phyloP scores from a whole-genome alignment of 371 early-diverging fungal species.

The Mucor velutinosus region DNA sequence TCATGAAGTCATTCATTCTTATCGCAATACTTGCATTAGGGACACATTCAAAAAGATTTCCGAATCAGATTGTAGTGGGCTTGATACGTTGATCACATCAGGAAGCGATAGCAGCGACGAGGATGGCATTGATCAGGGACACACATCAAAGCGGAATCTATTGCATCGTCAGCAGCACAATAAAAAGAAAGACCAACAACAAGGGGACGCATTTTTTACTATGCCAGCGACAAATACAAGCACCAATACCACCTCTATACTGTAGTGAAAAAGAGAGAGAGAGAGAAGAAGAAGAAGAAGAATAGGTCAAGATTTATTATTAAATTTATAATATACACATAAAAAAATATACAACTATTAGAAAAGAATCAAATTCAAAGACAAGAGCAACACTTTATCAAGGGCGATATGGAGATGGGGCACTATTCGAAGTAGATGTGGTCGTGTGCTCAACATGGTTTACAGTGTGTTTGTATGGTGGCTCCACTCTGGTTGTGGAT shows the following conservation, averaged over 20 bases:
- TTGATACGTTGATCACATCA: conserved; percentile 1
- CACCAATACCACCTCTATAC: background rate
- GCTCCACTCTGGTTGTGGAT: background rate
- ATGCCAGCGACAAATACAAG: background rate
- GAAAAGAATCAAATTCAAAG: background rate
- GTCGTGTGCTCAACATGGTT: conserved; percentile 3
- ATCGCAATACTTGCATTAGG: background rate
- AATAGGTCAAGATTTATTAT: background rate
- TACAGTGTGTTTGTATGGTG: background rate
- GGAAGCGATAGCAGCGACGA: background rate
- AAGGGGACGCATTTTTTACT: background rate
- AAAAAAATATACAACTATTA: background rate
- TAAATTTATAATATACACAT: background rate
- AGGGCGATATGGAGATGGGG: background rate
- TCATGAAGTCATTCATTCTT: background rate
- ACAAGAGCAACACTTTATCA: background rate
- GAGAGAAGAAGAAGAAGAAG: background rate
- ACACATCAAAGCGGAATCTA: background rate
- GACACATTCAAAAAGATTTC: conserved; percentile 16
- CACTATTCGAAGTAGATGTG: background rate
- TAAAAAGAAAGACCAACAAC: background rate
- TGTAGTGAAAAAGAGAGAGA: background rate
- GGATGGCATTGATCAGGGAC: background rate
- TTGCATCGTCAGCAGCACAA: background rate
- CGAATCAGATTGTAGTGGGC: background rate